Percentiles rank a stretch among this genome's conserved stretches.
Evolutionary conservation across 2,329 filamentous ascomycete genomes (phyloP).

Genomic region (Fusarium sp.): DNA sequence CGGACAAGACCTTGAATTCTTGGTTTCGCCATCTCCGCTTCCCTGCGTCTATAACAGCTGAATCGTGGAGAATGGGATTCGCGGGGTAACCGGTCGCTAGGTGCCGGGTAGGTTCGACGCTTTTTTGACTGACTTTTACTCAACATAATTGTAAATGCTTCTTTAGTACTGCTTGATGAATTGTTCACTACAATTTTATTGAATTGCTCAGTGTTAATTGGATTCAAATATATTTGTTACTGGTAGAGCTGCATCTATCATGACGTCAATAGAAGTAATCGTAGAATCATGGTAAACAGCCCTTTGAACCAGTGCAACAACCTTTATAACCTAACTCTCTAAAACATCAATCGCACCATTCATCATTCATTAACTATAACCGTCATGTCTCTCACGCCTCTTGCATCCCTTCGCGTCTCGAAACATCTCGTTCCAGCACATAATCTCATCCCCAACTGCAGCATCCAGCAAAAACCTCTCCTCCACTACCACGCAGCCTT

Average conservation of each 20-base stretch:
- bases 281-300: neutral
- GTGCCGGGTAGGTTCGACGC: neutral
- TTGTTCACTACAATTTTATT: neutral
- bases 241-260: neutral
- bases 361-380: neutral
- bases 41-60: neutral
- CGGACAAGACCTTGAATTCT: neutral
- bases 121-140: too few species aligned
- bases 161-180: neutral
- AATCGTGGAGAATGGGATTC: neutral
- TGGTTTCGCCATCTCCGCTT: neutral
- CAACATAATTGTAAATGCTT: neutral
- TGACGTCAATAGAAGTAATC: neutral
- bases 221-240: neutral
- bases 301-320: fast-evolving
- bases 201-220: neutral
- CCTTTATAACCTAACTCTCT: fast-evolving
- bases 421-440: slow-evolving; percentile 70
- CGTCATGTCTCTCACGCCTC: slow-evolving; percentile 32
- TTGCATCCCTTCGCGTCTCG: slow-evolving; percentile 66
- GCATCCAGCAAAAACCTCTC: slow-evolving; percentile 71
- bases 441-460: slow-evolving; percentile 71
- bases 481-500: slow-evolving; percentile 75
- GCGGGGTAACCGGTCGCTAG: neutral
- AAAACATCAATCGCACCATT: fast-evolving